Conservation (phyloP, 306 rosid genomes). For the Dalbergia oliveri region DNA sequence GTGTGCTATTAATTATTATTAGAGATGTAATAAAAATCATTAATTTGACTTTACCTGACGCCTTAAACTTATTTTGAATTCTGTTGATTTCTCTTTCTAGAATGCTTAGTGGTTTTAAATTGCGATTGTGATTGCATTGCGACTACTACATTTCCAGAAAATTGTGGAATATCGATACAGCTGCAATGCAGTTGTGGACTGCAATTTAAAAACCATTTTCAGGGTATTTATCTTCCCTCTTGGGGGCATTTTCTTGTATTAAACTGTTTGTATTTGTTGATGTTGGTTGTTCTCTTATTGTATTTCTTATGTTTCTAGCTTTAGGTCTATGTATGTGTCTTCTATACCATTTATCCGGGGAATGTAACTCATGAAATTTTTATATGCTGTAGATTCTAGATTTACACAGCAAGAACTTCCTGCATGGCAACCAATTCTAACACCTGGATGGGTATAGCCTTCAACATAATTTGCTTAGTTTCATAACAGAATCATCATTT, state of each 20-base stretch:
- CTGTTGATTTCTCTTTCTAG: slow-evolving; percentile 12
- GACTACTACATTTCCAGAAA: too few species aligned
- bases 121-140: too few species aligned
- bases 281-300: neutral
- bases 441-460: slow-evolving; percentile 82
- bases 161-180: too few species aligned
- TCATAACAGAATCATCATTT: slow-evolving; percentile 10
- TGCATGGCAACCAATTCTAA: slow-evolving; percentile 92
- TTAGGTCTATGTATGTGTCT: neutral
- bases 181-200: too few species aligned
- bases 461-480: neutral
- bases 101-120: neutral
- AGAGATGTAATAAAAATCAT: neutral
- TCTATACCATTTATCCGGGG: slow-evolving; percentile 13
- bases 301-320: neutral
- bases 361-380: slow-evolving; percentile 29
- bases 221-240: neutral
- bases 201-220: too few species aligned
- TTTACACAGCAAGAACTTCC: slow-evolving; percentile 95
- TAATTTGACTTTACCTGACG: too few species aligned
- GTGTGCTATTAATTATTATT: neutral
- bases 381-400: slow-evolving; percentile 69
- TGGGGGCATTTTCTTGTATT: neutral
- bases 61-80: neutral
- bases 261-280: neutral